Percentiles rank a stretch among this genome's conserved stretches.
phyloP scores from a whole-genome alignment of 208 protist genomes.

The Wallacemonas collosoma region DNA sequence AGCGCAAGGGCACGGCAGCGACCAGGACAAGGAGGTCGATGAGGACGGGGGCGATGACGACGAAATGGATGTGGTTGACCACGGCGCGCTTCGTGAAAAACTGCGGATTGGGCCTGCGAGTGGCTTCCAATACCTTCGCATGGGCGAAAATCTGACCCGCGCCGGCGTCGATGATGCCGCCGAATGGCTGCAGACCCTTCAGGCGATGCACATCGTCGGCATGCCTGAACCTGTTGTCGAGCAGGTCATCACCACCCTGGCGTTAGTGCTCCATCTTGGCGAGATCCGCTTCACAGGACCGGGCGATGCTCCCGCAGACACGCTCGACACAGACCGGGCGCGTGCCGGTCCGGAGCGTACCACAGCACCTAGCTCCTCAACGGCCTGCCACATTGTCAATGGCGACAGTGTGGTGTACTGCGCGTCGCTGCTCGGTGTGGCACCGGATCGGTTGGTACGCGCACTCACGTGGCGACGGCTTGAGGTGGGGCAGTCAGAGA shows the following conservation, averaged over 20 bases:
- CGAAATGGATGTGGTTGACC: not conserved
- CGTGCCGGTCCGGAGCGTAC: too few relatives aligned
- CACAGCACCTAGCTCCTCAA: not conserved
- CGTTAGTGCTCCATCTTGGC: constrained; percentile 95
- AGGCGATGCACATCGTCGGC: constrained; percentile 93
- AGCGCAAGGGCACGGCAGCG: too few relatives aligned
- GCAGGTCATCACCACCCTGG: constrained; percentile 82
- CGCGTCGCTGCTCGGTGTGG: constrained; percentile 60
- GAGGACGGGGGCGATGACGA: not conserved
- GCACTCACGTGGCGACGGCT: constrained; percentile 71
- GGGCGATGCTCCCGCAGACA: not conserved
- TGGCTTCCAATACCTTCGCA: constrained; percentile 74
- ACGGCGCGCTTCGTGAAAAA: constrained; percentile 40
- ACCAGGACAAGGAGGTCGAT: not conserved
- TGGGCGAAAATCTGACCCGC: constrained; percentile 52
- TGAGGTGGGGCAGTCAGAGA: constrained; percentile 56
- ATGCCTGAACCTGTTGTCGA: constrained; percentile 75
- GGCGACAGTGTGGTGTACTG: constrained; percentile 46
- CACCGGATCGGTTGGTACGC: constrained; percentile 41
- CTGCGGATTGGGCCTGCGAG: constrained; percentile 36
- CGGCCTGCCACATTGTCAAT: constrained; percentile 20
- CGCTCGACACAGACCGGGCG: too few relatives aligned
- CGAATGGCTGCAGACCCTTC: constrained; percentile 74
- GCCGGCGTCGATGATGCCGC: constrained; percentile 84
- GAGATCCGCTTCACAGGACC: constrained; percentile 87